phyloP scores from a whole-genome alignment of 192 early-diverging fungal species.

The Irineochytrium annulatum region DNA sequence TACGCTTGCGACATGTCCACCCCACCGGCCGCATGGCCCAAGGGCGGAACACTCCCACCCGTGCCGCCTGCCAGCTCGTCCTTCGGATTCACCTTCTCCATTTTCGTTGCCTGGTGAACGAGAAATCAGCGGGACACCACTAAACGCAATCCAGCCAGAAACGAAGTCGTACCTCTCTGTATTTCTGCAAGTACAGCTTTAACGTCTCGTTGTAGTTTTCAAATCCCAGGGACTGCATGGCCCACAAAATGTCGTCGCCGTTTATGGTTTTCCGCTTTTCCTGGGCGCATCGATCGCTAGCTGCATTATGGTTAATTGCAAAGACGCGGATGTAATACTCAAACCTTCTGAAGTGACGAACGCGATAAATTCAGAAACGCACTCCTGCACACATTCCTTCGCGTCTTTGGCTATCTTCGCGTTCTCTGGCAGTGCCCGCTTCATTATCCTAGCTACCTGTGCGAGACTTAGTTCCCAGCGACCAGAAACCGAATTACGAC shows the following conservation, averaged over 20 bases:
- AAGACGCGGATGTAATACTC: too few relatives aligned
- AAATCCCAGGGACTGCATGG: constrained; percentile 97
- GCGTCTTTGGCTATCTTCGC: constrained; percentile 98
- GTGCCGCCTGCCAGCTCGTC: too few relatives aligned
- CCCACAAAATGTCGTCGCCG: constrained; percentile 97
- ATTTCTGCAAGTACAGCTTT: constrained; percentile 84
- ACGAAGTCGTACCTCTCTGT: constrained; percentile 88
- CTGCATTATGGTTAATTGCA: too few relatives aligned
- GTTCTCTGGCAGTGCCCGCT: constrained; percentile 91
- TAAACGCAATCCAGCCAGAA: too few relatives aligned
- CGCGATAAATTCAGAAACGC: constrained; percentile 98
- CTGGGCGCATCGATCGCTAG: constrained; percentile 86
- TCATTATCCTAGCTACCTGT: constrained; percentile 97
- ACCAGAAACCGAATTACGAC: too few relatives aligned
- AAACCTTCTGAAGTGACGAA: constrained; percentile 99
- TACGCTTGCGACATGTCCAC: too few relatives aligned
- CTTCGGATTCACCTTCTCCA: too few relatives aligned
- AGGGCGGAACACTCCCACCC: too few relatives aligned
- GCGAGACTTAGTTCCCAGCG: too few relatives aligned
- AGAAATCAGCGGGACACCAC: too few relatives aligned
- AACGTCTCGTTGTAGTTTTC: constrained; percentile 91
- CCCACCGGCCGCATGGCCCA: too few relatives aligned
- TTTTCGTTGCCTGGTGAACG: too few relatives aligned
- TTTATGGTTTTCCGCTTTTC: constrained; percentile 99
- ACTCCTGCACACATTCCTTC: constrained; percentile 94